These are phyloP conservation scores for Candida pseudofarinosa DNA, from an alignment of 805 yeast genomes.

Conservation along the genomic window DNA sequence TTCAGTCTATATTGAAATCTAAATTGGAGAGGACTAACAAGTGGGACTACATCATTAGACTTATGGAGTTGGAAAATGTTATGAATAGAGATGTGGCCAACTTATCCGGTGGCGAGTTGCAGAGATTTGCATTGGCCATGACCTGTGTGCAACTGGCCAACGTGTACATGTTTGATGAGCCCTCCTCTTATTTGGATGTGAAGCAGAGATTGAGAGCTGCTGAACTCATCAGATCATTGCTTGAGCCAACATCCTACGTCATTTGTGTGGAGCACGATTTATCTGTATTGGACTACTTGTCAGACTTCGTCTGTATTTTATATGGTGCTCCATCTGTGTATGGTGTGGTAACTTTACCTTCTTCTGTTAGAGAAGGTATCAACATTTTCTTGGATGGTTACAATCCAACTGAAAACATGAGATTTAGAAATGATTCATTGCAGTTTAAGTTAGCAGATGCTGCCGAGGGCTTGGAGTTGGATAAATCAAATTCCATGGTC, in stretches of 20 bases:
- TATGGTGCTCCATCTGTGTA: constrained; percentile 98
- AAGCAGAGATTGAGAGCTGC: constrained; percentile 99
- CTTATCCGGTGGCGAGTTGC: constrained; percentile 97
- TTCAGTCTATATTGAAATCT: constrained; percentile 75
- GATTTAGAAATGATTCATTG: constrained; percentile 93
- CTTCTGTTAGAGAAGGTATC: constrained; percentile 98
- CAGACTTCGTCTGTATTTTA: constrained; percentile 93
- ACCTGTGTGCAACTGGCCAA: constrained; percentile 92
- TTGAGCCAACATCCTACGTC: constrained; percentile 74
- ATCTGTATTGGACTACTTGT: constrained; percentile 93
- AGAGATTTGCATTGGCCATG: constrained; percentile 97
- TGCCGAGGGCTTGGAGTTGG: constrained; percentile 67
- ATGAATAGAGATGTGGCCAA: constrained; percentile 83
- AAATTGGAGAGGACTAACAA: constrained; percentile 69
- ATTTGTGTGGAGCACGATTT: constrained; percentile 98
- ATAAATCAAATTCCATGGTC: constrained; percentile 70
- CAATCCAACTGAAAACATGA: constrained; percentile 92
- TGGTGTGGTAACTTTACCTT: constrained; percentile 96
- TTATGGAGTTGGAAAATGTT: constrained; percentile 72
- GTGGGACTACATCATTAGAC: constrained; percentile 60
- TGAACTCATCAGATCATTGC: constrained; percentile 80
- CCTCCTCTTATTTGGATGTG: constrained; percentile 96
- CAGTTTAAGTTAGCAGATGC: constrained; percentile 93
- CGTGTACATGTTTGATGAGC: constrained; percentile 99
- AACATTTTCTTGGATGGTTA: constrained; percentile 98